Percentiles rank a stretch among this genome's conserved stretches.
Evolutionary conservation across 371 early-diverging fungal genomes (phyloP).

Genomic region (Capniomyces stellatus): DNA sequence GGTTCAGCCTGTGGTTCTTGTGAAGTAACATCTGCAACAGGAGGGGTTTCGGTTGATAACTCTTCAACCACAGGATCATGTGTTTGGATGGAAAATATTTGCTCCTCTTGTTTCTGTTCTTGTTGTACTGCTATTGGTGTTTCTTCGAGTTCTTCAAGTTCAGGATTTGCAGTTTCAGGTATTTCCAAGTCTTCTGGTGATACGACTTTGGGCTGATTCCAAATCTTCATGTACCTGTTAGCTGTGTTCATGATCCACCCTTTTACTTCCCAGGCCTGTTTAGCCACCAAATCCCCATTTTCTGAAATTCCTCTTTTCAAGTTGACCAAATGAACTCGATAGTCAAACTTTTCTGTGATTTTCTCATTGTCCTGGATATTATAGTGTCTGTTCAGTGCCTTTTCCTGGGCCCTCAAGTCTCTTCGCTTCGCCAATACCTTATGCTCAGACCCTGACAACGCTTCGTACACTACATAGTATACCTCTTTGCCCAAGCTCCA

Average conservation of each 20-base stretch:
- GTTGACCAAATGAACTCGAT: neutral
- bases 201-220: neutral
- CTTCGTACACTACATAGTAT: neutral
- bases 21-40: neutral
- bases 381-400: neutral
- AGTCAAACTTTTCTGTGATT: neutral
- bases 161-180: neutral
- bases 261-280: neutral
- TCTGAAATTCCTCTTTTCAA: neutral
- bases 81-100: slow-evolving; percentile 3
- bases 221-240: neutral
- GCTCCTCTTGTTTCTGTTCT: neutral
- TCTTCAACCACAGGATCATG: neutral
- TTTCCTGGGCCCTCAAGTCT: neutral
- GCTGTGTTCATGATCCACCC: neutral
- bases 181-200: neutral
- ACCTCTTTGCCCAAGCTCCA: neutral
- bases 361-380: neutral
- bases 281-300: neutral
- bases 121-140: neutral
- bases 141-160: neutral
- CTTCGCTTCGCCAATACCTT: neutral
- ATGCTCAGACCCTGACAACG: neutral
- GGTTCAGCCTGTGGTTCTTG: neutral
- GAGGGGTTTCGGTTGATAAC: neutral